These are phyloP conservation scores for Naganishia liquefaciens DNA, from an alignment of 1,284 basidiomycete species.

Conservation along the genomic window DNA sequence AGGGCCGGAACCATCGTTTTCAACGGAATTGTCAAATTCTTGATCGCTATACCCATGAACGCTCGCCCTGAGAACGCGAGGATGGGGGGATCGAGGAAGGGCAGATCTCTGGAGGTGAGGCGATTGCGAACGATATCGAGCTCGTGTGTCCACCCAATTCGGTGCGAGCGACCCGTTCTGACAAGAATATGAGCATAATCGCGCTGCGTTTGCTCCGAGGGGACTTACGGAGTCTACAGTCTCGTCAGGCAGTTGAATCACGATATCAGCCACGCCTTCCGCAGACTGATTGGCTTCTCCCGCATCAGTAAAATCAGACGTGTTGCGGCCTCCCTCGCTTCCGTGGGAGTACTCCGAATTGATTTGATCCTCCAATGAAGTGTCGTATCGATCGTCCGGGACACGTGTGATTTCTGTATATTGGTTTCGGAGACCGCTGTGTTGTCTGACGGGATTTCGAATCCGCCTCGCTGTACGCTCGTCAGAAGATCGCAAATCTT, in stretches of 20 bases:
- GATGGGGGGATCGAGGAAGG: slow-evolving; percentile 24
- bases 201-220: background rate
- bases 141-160: slow-evolving; percentile 14
- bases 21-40: slow-evolving; percentile 1
- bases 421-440: background rate
- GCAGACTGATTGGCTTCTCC: slow-evolving; percentile 5
- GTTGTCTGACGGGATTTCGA: background rate
- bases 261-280: slow-evolving; percentile 21
- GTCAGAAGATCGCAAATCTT: slow-evolving; percentile 1
- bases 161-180: slow-evolving; percentile 14
- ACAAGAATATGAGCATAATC: background rate
- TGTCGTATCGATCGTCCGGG: slow-evolving; percentile 17
- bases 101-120: slow-evolving; percentile 11
- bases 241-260: slow-evolving; percentile 19
- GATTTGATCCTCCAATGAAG: slow-evolving; percentile 18
- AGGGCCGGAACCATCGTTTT: slow-evolving; percentile 9
- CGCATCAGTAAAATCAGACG: slow-evolving; percentile 20
- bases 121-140: slow-evolving; percentile 23
- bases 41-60: background rate
- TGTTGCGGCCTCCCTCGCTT: slow-evolving; percentile 16
- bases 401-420: background rate
- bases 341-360: slow-evolving; percentile 11
- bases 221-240: slow-evolving; percentile 12
- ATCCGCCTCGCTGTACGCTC: slow-evolving; percentile 12
- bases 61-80: slow-evolving; percentile 17